These are phyloP conservation scores for Viola pubescens DNA, from an alignment of 441 rosid genomes.

Conservation along the genomic window DNA sequence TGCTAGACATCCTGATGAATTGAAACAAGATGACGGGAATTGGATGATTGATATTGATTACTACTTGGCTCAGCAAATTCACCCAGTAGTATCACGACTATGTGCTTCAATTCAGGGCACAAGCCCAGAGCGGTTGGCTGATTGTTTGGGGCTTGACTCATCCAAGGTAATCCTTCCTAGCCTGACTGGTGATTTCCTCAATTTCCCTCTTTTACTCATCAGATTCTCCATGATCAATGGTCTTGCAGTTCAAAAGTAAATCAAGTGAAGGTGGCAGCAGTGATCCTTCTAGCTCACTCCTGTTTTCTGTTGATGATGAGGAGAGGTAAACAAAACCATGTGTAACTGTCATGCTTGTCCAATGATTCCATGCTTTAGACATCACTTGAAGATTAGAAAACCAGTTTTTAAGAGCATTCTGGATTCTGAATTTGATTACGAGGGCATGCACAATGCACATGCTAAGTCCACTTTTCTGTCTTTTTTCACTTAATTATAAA, in stretches of 20 bases:
- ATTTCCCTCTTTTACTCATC: constrained; percentile 10
- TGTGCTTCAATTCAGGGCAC: constrained; percentile 97
- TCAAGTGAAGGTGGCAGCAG: constrained; percentile 36
- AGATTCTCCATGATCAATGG: constrained; percentile 16
- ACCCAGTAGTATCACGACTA: constrained; percentile 93
- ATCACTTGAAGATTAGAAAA: not conserved
- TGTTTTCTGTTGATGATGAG: constrained; percentile 58
- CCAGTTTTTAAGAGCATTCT: constrained; percentile 5
- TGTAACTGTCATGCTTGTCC: constrained; percentile 3
- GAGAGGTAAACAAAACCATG: constrained; percentile 50
- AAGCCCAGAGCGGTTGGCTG: constrained; percentile 88
- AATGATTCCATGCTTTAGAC: not conserved
- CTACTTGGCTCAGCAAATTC: constrained; percentile 96
- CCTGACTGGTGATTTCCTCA: constrained; percentile 5
- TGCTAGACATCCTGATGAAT: constrained; percentile 94
- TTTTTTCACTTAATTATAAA: constrained; percentile 10
- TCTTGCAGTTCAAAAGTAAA: constrained; percentile 62
- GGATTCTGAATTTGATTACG: not conserved
- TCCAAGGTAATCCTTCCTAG: constrained; percentile 57
- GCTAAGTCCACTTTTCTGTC: not conserved
- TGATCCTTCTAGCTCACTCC: constrained; percentile 49
- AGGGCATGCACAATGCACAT: not conserved
- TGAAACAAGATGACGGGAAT: constrained; percentile 65
- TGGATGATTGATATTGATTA: constrained; percentile 95
- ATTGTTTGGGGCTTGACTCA: constrained; percentile 94